Evolutionary conservation across 75 land plant species (phyloP), one percentile per base, ranked within the genome.

Genomic region (Pseudotsuga menziesii): DNA sequence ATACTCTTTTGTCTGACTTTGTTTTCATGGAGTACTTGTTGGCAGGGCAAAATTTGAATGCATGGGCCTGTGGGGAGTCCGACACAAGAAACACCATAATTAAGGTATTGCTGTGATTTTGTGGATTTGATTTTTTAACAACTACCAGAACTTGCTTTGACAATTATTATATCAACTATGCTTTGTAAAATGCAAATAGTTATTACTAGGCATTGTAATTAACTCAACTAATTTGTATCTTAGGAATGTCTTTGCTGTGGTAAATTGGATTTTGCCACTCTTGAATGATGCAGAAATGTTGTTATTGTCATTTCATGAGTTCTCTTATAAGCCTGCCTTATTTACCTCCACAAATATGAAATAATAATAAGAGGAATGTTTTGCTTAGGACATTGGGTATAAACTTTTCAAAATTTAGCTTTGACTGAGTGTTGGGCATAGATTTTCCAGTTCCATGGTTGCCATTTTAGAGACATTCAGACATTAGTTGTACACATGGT

Each of bases 31-130:
- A 44, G 75, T 6, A 15, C 57, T 55, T 54, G 27, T 32, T 27
- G 36, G 13, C 57, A 76, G 36, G 61, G 56, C n/a, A 69, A 69
- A 39, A 20, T 39, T 69, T 69, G 36, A n/a, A 69, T 32, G 67
- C 29, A 36, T 6, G 39, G 67, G 67, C 19, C 67, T 15, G 29
- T 29, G 35, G 20, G 3, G 72, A 41, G 44, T 39, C 44, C 9
- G n/a, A 16, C 8, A 22, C 20, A 6, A n/a, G 72, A 39, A 44
- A 69, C 13, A 41, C 72, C 32, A 69, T 69, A 69, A 69, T 69
- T 69, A 69, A 69, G 72, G 72, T 67, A 67, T 44, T 67, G 8
- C 9, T 39, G n/a, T 20, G 44, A 67, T 67, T 66, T 67, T 44
- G 9, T 39, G 20, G 25, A 17, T 67, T 67, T 8, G 22, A 67